Base-by-base conservation (phyloP, 2,329 filamentous ascomycete species). In the Aspergillus sojae region DNA sequence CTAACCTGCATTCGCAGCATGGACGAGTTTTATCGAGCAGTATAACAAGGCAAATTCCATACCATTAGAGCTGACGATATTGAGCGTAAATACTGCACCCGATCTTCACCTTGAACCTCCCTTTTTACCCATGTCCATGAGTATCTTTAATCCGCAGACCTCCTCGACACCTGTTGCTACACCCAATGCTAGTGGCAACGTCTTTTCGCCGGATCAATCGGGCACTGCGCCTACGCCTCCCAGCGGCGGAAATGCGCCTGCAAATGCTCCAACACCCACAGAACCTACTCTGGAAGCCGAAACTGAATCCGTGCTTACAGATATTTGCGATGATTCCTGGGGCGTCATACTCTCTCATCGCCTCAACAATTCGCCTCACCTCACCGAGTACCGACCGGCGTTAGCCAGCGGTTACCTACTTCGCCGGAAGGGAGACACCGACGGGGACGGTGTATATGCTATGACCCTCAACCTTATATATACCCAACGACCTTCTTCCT, bases 251-350 rank as follows among this genome's bases (percentile, higher is more conserved):
- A 68, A 69, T 68, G 63, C 74, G 32, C 36, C 81, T 9, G 79
- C 80, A 16, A 81, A 74, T 66, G 78, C 77, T 23, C 61, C 73
- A 32, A 74, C 73, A 10, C 70, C 78, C 19, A 74, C 76, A 6
- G 75, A 79, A 1, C 65, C 74, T 9, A 69, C 74, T 12, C 64
- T 73, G 26, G 74, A 84, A 74, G 65, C 80, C 28, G 86, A 89
- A 62, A 80, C 82, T 0, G 86, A 89, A 57, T 82, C 85, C 2
- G 79, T 84, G 11, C 81, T 89, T 12, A 75, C 86, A 45, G 86
- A 89, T 68, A 74, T 83, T 21, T 82, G 81, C 26, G 87, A 89
- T 70, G 86, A 89, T 66, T 84, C 84, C 0, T 89, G 86, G 85
- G 81, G 80, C 36, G 75, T 88, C 9, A 79, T 88, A 23, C 78